Evolutionary conservation across 192 early-diverging fungal species (phyloP), one percentile per base, ranked within the genome.

Genomic region (Physocladia obscura): DNA sequence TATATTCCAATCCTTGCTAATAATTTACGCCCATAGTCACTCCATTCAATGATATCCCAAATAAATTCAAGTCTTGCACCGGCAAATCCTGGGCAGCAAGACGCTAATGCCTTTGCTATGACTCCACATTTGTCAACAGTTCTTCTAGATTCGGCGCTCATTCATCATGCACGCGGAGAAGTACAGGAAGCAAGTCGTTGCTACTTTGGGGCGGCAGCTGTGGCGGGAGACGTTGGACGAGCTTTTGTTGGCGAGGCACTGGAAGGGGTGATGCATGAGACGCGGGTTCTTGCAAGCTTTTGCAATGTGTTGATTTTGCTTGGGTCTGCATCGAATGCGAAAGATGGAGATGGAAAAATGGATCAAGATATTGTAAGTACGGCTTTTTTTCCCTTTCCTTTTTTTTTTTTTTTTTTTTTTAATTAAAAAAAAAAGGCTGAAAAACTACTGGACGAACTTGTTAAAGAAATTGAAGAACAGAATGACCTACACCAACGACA

Each of bases 141-240:
- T 40, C 37, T 68, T 11, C 36, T 68, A 8, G 54, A 68, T 37
- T 54, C 49, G 65, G 65, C 49, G 4, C 29, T 68, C 13, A 40
- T 56, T 27, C 24, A 57, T 57, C 65, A 68, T 2, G 26, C 65
- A 22, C 6, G 17, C 22, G 65, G 65, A 31, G 26, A 37, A 4
- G 40, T 44, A 27, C 17, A 32, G 11, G 37, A 54, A 24, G 65
- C 65, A 6, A 49, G 40, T 44, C 65, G 65, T 36, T 68, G 54
- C 35, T 68, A 57, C 52, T 68, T 68, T 26, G 65, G 65, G 37
- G 65, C 65, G 54, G 50, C 65, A 32, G 65, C 65, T 21, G n/a
- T 68, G 17, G 65, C 65, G 6, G 54, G 5, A 13, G 65, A 68
- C 4, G 51, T 56, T 37, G 8, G 51, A 13, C 15, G 32, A n/a